Base-by-base conservation (phyloP, 2,329 filamentous ascomycete species). In the Fusarium sp. region DNA sequence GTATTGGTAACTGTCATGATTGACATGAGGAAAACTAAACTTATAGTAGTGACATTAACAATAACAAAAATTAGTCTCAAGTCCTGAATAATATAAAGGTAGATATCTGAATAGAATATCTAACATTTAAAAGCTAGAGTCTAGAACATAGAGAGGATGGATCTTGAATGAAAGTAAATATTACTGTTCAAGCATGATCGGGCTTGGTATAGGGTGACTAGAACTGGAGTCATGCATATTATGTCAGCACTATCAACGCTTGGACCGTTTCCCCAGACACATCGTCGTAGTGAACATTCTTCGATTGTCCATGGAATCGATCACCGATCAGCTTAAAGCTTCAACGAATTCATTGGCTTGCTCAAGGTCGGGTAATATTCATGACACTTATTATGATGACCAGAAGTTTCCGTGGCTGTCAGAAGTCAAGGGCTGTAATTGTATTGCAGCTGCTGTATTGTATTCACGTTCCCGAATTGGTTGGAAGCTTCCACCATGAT, bases 401-500 rank as follows among this genome's bases (percentile, higher is more conserved):
- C 21, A 46, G 29, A 49, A 52, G 35, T 21, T 51, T 52, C 15
- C 12, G 37, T 38, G 21, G n/a, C 31, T 41, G 21, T 11, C 16
- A 54, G 18, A 33, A 25, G 21, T 39, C 49, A 18, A 41, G 39
- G 29, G 39, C 46, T 23, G 41, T 23, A 19, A 38, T 29, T 23
- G 41, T 23, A 19, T 42, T 29, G 21, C 44, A 45, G 33, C 18
- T 37, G 33, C 29, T 19, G 35, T 55, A 14, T 45, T 21, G n/a
- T 23, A 18, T 23, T 23, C 19, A 23, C 25, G 23, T n/a, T 35
- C 25, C 25, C 29, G 61, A 58, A 68, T 45, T 33, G 55, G 41
- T 56, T 70, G 62, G 73, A 74, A 73, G 33, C 45, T 76, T 78
- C 76, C 23, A 77, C 61, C 41, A 35, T 37, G 11, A 45, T 78